Evolutionary conservation across 2,329 filamentous ascomycete species (phyloP).

Genomic region (Leptosphaerulina australis): DNA sequence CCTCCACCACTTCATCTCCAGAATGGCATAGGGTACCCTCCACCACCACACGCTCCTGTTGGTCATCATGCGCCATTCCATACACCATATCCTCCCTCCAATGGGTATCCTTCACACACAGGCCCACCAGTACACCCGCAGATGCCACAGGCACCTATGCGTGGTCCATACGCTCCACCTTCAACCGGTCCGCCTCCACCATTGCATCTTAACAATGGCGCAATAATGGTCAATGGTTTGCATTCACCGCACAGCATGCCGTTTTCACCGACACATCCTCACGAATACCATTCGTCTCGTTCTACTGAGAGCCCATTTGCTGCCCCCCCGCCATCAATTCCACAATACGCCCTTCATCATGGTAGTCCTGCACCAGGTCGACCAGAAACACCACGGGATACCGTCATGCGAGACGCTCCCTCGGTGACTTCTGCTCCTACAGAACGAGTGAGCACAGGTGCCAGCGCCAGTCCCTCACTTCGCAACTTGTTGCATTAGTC

Average conservation of each 20-base stretch:
- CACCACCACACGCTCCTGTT: conserved; percentile 33
- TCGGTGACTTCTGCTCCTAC: conserved; percentile 33
- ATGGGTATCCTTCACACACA: conserved; percentile 45
- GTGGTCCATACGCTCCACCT: conserved; percentile 37
- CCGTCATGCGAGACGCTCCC: conserved; percentile 43
- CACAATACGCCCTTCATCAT: conserved; percentile 41
- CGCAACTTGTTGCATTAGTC: conserved; percentile 54
- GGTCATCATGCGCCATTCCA: conserved; percentile 42
- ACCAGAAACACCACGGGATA: conserved; percentile 44
- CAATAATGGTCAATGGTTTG: conserved; percentile 47
- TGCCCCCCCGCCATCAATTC: conserved; percentile 33
- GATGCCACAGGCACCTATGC: conserved; percentile 36
- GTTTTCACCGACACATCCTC: conserved; percentile 46
- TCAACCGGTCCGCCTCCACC: conserved; percentile 38
- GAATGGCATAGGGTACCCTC: conserved; percentile 40
- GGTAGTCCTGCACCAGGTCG: conserved; percentile 42
- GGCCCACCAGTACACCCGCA: conserved; percentile 38
- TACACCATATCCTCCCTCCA: conserved; percentile 42
- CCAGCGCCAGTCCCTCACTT: conserved; percentile 57
- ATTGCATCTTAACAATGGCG: conserved; percentile 42
- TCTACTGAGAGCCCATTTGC: conserved; percentile 46
- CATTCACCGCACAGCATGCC: conserved; percentile 46
- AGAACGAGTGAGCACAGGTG: conserved; percentile 43
- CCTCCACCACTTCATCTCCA: conserved; percentile 36
- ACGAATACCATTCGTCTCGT: conserved; percentile 42